These are phyloP conservation scores for Termitomyces heimii DNA, from an alignment of 768 basidiomycete species.

Conservation along the genomic window DNA sequence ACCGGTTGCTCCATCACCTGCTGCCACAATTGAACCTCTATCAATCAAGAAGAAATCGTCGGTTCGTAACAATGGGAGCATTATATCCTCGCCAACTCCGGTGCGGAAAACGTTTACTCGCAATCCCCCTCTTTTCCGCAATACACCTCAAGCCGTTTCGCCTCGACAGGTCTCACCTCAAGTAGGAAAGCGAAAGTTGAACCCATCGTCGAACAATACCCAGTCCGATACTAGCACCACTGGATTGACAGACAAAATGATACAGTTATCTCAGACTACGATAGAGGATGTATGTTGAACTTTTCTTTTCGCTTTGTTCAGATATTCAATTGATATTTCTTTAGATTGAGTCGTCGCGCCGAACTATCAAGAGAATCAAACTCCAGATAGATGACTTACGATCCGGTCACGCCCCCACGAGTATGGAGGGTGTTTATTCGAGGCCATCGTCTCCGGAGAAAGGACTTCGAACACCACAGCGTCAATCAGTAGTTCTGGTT, in stretches of 20 bases:
- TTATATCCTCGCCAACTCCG: constrained; percentile 31
- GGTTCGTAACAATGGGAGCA: constrained; percentile 37
- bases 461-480: constrained; percentile 41
- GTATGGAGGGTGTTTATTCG: constrained; percentile 27
- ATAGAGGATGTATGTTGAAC: constrained; percentile 56
- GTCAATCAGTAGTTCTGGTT: constrained; percentile 36
- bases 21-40: constrained; percentile 61
- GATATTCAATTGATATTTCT: background rate
- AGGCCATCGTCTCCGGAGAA: constrained; percentile 58
- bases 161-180: constrained; percentile 54
- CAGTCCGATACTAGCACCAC: constrained; percentile 16
- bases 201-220: constrained; percentile 19
- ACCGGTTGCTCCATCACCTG: constrained; percentile 23
- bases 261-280: constrained; percentile 46
- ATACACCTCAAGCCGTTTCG: constrained; percentile 36
- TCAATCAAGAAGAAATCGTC: constrained; percentile 85
- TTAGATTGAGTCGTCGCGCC: constrained; percentile 68
- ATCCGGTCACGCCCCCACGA: constrained; percentile 14
- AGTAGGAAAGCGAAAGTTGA: constrained; percentile 31
- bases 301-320: background rate
- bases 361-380: constrained; percentile 70
- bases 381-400: constrained; percentile 52
- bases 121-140: constrained; percentile 47
- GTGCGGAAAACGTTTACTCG: constrained; percentile 37
- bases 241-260: constrained; percentile 39